phyloP scores from a whole-genome alignment of 2,329 filamentous ascomycete genomes.

The Coniochaeta sp. region DNA sequence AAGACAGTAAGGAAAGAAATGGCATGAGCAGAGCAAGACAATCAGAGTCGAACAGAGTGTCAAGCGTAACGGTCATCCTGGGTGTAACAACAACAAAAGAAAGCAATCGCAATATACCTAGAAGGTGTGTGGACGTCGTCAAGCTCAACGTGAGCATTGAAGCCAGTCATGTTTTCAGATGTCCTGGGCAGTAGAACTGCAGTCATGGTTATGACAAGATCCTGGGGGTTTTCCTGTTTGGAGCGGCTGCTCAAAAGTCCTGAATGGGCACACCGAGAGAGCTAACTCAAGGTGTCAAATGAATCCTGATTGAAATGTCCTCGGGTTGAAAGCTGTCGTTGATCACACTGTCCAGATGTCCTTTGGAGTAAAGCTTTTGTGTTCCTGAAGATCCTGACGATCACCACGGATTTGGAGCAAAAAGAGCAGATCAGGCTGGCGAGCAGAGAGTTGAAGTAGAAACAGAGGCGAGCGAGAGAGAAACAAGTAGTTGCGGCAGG shows the following conservation, averaged over 20 bases:
- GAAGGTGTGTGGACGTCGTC: slow-evolving; percentile 53
- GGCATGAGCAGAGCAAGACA: slow-evolving; percentile 16
- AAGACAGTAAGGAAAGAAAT: slow-evolving; percentile 22
- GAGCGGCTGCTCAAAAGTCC: slow-evolving; percentile 10
- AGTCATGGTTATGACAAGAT: slow-evolving; percentile 9
- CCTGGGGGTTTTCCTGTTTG: no score
- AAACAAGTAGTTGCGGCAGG: slow-evolving; percentile 2
- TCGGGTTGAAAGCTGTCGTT: neutral
- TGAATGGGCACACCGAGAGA: neutral
- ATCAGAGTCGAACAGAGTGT: neutral
- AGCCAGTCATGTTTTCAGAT: slow-evolving; percentile 41
- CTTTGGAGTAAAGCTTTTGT: neutral
- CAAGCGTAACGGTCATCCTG: slow-evolving; percentile 34
- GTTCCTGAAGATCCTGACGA: slow-evolving; percentile 4
- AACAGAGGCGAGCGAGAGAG: slow-evolving; percentile 2
- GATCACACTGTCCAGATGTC: slow-evolving; percentile 1
- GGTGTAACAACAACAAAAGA: slow-evolving; percentile 42
- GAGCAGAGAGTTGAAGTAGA: neutral
- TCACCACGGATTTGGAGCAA: neutral
- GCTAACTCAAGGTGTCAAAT: neutral
- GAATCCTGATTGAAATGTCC: neutral
- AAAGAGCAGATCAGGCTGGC: neutral
- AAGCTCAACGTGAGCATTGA: slow-evolving; percentile 44
- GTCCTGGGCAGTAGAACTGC: slow-evolving; percentile 18
- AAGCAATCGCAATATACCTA: slow-evolving; percentile 49